Conservation (phyloP, 2,329 filamentous ascomycete genomes). For the Xylaria digitata region DNA sequence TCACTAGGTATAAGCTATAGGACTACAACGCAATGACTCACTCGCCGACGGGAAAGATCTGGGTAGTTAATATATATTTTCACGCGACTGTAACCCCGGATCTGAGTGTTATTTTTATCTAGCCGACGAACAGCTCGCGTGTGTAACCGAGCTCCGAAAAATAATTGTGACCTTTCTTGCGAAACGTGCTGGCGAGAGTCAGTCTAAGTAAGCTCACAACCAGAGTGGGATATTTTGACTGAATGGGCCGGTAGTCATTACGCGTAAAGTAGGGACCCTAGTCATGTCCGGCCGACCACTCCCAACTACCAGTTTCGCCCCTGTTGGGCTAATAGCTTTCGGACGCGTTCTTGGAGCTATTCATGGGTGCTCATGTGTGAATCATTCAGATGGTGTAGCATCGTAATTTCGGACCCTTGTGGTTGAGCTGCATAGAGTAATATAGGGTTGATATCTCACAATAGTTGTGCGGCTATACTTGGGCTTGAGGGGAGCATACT, state of each 20-base stretch:
- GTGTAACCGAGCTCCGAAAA: background rate
- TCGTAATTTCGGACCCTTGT: background rate
- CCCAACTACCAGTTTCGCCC: background rate
- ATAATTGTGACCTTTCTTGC: background rate
- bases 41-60: background rate
- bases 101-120: background rate
- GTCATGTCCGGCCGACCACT: background rate
- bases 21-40: constrained; percentile 5
- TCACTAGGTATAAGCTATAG: background rate
- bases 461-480: background rate
- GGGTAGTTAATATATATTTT: background rate
- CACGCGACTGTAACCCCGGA: background rate
- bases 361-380: background rate
- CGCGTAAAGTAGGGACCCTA: background rate
- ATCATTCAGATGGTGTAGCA: background rate
- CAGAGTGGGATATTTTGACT: background rate
- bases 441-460: background rate
- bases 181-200: too few species aligned
- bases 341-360: background rate
- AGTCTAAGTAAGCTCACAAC: background rate
- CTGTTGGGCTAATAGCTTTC: background rate
- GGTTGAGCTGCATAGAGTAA: background rate
- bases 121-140: background rate
- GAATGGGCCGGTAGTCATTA: background rate
- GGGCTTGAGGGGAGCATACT: background rate